Base-by-base conservation (phyloP, 2,329 filamentous ascomycete genomes). In the Pseudomassariella vexata region DNA sequence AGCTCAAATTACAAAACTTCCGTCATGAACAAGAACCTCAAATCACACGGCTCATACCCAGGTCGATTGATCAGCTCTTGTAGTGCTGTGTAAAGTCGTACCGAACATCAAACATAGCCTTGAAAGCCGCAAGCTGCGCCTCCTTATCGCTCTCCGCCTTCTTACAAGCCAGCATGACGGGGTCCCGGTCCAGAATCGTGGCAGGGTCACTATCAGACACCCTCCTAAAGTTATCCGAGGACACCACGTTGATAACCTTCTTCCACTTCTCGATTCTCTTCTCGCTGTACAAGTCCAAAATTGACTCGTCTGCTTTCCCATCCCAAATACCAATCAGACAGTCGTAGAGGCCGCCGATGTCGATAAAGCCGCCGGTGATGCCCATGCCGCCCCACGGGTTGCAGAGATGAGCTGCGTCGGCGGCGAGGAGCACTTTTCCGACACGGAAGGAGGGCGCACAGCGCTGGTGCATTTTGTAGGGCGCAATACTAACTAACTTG, bases 321-420 rank as follows among this genome's bases (percentile, higher is more conserved):
- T 65, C 57, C 53, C 55, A 65, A 27, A 68, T 60, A 0, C 64
- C 64, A 3, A 53, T 51, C 9, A 81, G 61, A 44, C 75, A 78
- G 42, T 82, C 75, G 36, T 66, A 75, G 5, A 82, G 61, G 0
- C 73, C 73, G 9, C 73, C 76, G 3, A 77, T 65, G 41, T 81
- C 77, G n/a, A 75, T 72, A 34, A 82, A 73, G 0, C 77, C 77
- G 5, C 76, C 75, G 0, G 75, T 80, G 30, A 81, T 67, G 2
- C 77, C 77, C 11, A 80, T 57, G 0, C 77, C 77, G 27, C 77
- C 77, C 53, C 68, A 68, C 1, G 65, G 64, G 46, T 69, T 71
- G 46, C 66, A 70, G 11, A 69, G 41, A 32, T 80, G 76, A 3
- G 76, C 76, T 3, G 76, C 75, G 53, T 81, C 76, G 0, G 74